Base-by-base conservation (phyloP, 2,329 filamentous ascomycete species). In the Clonostachys rhizophaga region DNA sequence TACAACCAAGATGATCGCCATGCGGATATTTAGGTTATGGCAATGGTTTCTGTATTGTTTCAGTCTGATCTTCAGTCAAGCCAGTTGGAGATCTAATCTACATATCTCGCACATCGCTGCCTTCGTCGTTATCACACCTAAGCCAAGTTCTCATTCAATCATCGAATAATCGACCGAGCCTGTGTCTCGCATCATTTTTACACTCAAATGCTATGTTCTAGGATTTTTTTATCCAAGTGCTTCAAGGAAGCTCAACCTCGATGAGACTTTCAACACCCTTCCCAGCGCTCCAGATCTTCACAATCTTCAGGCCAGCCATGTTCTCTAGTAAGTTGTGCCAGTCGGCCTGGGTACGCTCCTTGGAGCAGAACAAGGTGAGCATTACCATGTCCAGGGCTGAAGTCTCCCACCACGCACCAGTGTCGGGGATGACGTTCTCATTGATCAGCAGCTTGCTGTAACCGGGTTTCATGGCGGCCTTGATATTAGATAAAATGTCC, bases 381-480 rank as follows among this genome's bases (percentile, higher is more conserved):
- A 65, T 65, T 11, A 58, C 47, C 40, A 66, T 51, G 45, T 66
- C 63, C 3, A 55, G 40, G 18, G 52, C 52, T 4, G 61, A 56
- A 9, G 54, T 49, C 49, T 63, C 54, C 53, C 57, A 61, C 34
- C 59, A 49, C 3, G 61, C 64, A 6, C 56, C 57, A 6, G 49
- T 58, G 5, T 52, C 50, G 3, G 64, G 65, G 20, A 65, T 59
- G 4, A 65, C 57, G 18, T 54, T 51, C 41, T 68, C 64, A 39
- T 58, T 56, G 33, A 69, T 61, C 12, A 68, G 50, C 8, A 68
- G 41, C 50, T 54, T 60, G 50, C 57, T 62, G 47, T 68, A 65
- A 0, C 62, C 62, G 0, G 59, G 61, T 42, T 50, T 61, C 64
- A 68, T 65, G 6, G 55, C 54, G 5, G 44, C 45, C 2, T 50